Conservation (phyloP, 805 yeast species). For the Spathaspora passalidarum region DNA sequence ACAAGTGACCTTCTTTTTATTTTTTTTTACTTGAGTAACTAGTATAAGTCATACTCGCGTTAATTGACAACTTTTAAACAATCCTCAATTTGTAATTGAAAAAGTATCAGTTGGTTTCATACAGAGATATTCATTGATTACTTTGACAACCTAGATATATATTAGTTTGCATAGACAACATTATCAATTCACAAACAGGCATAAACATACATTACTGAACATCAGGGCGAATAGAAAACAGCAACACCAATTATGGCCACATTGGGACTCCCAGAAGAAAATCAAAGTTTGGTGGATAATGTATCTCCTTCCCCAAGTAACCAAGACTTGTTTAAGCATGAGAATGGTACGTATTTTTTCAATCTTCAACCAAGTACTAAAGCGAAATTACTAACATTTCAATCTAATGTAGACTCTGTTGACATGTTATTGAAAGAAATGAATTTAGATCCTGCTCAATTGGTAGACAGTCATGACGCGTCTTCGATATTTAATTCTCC, state of each 20-base stretch:
- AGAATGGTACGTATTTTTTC: slow-evolving; percentile 23
- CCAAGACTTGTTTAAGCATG: slow-evolving; percentile 22
- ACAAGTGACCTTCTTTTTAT: not conserved
- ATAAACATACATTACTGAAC: not conserved
- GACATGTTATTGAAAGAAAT: slow-evolving; percentile 27
- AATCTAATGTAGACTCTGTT: slow-evolving; percentile 21
- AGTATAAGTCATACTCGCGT: too few species aligned
- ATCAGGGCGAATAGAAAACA: not conserved
- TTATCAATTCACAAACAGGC: too few species aligned
- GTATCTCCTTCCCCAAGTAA: slow-evolving; percentile 7
- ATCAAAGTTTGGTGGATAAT: slow-evolving; percentile 8
- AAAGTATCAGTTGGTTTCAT: not conserved
- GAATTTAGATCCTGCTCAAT: slow-evolving; percentile 12
- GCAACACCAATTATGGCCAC: not conserved
- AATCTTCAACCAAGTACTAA: not conserved
- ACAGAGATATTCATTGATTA: not conserved
- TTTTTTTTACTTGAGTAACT: too few species aligned
- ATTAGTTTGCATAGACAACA: too few species aligned
- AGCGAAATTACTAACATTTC: slow-evolving; percentile 14
- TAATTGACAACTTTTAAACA: too few species aligned
- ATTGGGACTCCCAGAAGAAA: slow-evolving; percentile 6
- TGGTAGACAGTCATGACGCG: not conserved
- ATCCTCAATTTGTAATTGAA: not conserved
- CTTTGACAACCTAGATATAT: not conserved
- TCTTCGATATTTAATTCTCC: slow-evolving; percentile 21